Conservation (phyloP, 495 filamentous ascomycete genomes). For the Neurospora pannonica region DNA sequence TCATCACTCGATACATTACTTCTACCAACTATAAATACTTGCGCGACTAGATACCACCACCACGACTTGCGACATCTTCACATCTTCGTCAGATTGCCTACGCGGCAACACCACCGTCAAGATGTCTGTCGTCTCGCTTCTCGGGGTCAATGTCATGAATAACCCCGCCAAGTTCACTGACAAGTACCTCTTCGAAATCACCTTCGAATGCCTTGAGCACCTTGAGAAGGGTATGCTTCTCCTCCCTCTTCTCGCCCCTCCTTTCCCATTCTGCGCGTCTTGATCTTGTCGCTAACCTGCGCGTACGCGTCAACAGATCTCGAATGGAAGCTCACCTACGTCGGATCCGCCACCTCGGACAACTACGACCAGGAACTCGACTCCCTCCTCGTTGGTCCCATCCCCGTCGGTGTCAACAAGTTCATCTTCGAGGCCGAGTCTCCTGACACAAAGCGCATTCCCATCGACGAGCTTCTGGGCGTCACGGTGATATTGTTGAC, state of each 20-base stretch:
- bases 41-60: neutral
- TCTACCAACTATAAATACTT: neutral
- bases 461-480: slow-evolving; percentile 86
- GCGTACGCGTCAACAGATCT: slow-evolving; percentile 54
- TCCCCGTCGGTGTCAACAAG: slow-evolving; percentile 95
- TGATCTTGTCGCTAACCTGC: neutral
- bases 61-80: neutral
- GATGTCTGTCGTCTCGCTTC: slow-evolving; percentile 95
- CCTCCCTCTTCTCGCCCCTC: neutral
- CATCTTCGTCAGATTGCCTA: neutral
- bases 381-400: slow-evolving; percentile 88
- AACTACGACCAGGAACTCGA: slow-evolving; percentile 98
- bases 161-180: slow-evolving; percentile 87
- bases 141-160: slow-evolving; percentile 90
- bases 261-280: neutral
- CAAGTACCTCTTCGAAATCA: slow-evolving; percentile 94
- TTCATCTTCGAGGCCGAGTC: slow-evolving; percentile 96
- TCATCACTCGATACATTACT: neutral
- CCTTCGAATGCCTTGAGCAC: slow-evolving; percentile 88
- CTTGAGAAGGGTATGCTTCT: slow-evolving; percentile 69
- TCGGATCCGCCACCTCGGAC: slow-evolving; percentile 94
- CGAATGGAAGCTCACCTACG: slow-evolving; percentile 98
- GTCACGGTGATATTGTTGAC: slow-evolving; percentile 95
- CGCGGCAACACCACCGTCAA: slow-evolving; percentile 23
- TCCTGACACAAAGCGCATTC: slow-evolving; percentile 80